Evolutionary conservation across 2,329 filamentous ascomycete species (phyloP).

Genomic region (Trichoderma sp.): DNA sequence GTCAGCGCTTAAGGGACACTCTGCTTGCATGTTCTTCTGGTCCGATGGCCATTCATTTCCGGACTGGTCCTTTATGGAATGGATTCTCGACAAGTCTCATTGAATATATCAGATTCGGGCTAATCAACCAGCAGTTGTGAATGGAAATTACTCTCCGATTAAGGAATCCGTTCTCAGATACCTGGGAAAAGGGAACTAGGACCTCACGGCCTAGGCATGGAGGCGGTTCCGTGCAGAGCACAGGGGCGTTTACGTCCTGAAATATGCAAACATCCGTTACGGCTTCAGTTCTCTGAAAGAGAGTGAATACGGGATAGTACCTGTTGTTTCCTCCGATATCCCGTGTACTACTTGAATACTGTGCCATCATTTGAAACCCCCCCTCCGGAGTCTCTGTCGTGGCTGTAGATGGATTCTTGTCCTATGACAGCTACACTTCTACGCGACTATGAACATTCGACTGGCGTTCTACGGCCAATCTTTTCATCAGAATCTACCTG

Average conservation of each 20-base stretch:
- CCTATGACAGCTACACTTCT: neutral
- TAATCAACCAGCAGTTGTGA: neutral
- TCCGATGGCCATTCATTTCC: neutral
- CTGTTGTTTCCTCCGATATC: conserved; percentile 26
- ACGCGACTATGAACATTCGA: neutral
- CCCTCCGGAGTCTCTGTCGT: neutral
- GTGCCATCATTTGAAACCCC: conserved; percentile 33
- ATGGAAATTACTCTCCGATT: neutral
- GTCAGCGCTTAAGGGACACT: neutral
- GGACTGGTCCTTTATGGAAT: neutral
- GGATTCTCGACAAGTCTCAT: neutral
- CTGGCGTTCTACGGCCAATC: neutral
- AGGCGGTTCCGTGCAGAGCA: neutral
- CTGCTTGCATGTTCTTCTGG: too few relatives aligned
- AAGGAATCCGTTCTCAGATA: neutral
- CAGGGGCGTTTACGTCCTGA: conserved; percentile 19
- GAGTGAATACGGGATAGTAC: conserved; percentile 25
- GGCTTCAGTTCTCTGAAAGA: conserved; percentile 21
- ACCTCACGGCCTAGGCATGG: neutral
- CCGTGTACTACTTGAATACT: conserved; percentile 29
- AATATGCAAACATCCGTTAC: conserved; percentile 30
- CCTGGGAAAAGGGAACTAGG: neutral
- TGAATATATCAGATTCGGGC: neutral
- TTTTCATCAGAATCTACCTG: neutral
- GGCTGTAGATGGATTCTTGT: neutral